Conservation (phyloP, 345 rosid species). For the Nasturtium officinale region DNA sequence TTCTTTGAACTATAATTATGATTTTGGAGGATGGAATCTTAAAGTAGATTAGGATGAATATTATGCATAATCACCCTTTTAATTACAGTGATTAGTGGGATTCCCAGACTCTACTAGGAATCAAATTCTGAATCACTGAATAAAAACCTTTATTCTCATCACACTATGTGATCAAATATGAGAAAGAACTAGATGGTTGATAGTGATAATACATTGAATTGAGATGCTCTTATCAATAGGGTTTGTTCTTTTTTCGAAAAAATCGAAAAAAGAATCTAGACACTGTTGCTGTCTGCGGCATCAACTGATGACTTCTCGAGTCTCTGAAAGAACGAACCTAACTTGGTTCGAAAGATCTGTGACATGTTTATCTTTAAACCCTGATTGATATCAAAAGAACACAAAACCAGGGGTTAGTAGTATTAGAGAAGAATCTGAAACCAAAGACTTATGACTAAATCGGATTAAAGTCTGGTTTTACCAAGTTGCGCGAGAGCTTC, state of each 20-base stretch:
- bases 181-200: slow-evolving; percentile 19
- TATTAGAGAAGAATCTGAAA: not conserved
- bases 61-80: slow-evolving; percentile 2
- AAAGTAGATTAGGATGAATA: slow-evolving; percentile 16
- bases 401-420: not conserved
- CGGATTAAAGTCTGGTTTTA: slow-evolving; percentile 26
- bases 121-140: slow-evolving; percentile 30
- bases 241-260: slow-evolving; percentile 19
- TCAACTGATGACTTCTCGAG: slow-evolving; percentile 21
- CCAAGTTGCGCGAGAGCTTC: slow-evolving; percentile 66
- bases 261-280: slow-evolving; percentile 24
- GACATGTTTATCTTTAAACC: slow-evolving; percentile 72
- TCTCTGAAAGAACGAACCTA: slow-evolving; percentile 55
- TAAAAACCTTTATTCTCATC: not conserved
- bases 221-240: slow-evolving; percentile 24
- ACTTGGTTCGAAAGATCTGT: slow-evolving; percentile 73
- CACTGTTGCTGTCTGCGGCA: not conserved
- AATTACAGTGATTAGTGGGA: slow-evolving; percentile 1
- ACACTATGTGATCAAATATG: slow-evolving; percentile 11
- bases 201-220: slow-evolving; percentile 17
- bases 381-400: slow-evolving; percentile 38
- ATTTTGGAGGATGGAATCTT: no score
- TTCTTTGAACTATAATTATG: no score
- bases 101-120: slow-evolving; percentile 14
- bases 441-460: not conserved